Percentiles rank a stretch among this genome's conserved stretches.
Conservation (phyloP, 768 basidiomycete genomes). For the Solioccasus polychromus region DNA sequence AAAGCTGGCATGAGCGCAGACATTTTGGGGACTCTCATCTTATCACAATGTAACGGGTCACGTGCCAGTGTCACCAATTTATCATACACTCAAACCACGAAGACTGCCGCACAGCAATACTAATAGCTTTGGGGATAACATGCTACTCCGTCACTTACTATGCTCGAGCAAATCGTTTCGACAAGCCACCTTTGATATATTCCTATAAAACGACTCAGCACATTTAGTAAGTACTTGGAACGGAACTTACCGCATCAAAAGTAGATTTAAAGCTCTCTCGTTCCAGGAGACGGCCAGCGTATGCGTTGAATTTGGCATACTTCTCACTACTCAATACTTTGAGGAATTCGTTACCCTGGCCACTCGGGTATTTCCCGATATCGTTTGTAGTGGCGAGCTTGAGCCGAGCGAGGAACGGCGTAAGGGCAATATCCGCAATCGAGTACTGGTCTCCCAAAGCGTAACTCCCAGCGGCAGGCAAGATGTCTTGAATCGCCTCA, state of each 20-base stretch:
- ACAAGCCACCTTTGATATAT: background rate
- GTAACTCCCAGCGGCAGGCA: conserved; percentile 42
- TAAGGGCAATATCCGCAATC: conserved; percentile 61
- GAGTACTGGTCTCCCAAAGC: conserved; percentile 35
- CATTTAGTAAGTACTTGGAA: background rate
- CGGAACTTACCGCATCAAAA: conserved; percentile 47
- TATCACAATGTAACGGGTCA: no score
- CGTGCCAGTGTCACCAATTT: no score
- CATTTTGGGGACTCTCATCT: no score
- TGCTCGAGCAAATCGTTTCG: conserved; percentile 3
- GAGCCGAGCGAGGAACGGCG: conserved; percentile 59
- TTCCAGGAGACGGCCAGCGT: conserved; percentile 44
- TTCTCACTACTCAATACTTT: conserved; percentile 39
- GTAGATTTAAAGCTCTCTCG: conserved; percentile 56
- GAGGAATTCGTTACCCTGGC: conserved; percentile 44
- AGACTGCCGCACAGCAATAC: background rate
- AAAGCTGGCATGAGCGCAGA: no score
- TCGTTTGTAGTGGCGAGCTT: conserved; percentile 46
- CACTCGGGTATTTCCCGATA: conserved; percentile 47
- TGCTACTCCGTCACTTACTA: background rate
- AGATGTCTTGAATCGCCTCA: conserved; percentile 48
- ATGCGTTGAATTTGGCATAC: conserved; percentile 50
- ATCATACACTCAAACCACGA: no score
- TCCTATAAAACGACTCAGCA: conserved; percentile 15
- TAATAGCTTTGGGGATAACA: no score